Percentiles rank a stretch among this genome's conserved stretches.
Evolutionary conservation across 1,284 basidiomycete genomes (phyloP).

Genomic region (Takashimella koratensis): DNA sequence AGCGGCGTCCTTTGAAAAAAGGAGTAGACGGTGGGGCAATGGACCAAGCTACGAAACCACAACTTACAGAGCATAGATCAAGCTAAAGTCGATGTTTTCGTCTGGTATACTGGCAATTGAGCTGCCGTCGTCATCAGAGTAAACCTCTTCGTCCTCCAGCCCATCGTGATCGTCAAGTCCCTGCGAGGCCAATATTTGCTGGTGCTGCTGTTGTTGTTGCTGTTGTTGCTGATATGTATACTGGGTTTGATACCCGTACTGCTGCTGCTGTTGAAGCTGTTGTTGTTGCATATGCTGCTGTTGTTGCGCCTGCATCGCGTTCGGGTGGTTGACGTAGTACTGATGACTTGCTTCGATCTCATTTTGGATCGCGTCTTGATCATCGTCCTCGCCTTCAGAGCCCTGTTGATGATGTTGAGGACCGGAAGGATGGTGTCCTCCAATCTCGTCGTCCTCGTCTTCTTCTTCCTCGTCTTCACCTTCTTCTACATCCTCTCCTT

Average conservation of each 20-base stretch:
- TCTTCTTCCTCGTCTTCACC: slow-evolving; percentile 14
- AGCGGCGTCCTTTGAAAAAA: not conserved
- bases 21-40: not conserved
- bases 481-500: slow-evolving; percentile 10
- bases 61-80: slow-evolving; percentile 53
- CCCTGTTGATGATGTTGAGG: not conserved
- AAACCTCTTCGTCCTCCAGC: slow-evolving; percentile 38
- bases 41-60: not conserved
- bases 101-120: slow-evolving; percentile 52
- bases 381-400: slow-evolving; percentile 57
- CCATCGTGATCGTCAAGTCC: slow-evolving; percentile 19
- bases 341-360: slow-evolving; percentile 6
- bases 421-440: not conserved
- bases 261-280: slow-evolving; percentile 10
- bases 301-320: not conserved
- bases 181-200: slow-evolving; percentile 20
- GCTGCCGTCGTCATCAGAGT: slow-evolving; percentile 37
- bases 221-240: slow-evolving; percentile 17
- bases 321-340: not conserved
- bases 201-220: slow-evolving; percentile 32
- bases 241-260: slow-evolving; percentile 31
- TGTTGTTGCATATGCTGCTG: slow-evolving; percentile 13
- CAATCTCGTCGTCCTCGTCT: slow-evolving; percentile 54
- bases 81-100: slow-evolving; percentile 54
- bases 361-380: slow-evolving; percentile 46